Evolutionary conservation across 257 asterid genomes (phyloP).

Genomic region (Galeopsis tetrahit): DNA sequence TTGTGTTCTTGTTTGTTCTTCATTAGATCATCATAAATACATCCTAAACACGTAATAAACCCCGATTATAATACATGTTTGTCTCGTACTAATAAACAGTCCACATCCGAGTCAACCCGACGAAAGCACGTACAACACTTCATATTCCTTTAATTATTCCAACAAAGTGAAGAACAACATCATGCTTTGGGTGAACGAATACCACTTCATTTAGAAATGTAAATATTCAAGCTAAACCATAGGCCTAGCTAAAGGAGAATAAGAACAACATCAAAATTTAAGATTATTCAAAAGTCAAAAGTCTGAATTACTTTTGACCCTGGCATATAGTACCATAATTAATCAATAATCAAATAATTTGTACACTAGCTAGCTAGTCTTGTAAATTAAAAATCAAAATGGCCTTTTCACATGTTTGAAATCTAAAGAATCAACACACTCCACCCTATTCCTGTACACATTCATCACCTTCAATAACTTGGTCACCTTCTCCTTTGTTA

Average conservation of each 20-base stretch:
- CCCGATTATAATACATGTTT: no score
- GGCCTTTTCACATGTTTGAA: slow-evolving; percentile 52
- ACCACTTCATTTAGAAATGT: slow-evolving; percentile 7
- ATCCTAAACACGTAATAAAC: no score
- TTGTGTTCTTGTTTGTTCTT: no score
- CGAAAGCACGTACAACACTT: no score
- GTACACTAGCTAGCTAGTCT: background rate
- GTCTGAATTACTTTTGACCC: background rate
- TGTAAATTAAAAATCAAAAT: slow-evolving; percentile 34
- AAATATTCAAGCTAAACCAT: background rate
- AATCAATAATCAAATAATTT: background rate
- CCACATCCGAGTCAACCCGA: no score
- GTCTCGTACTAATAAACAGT: no score
- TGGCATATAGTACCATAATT: background rate
- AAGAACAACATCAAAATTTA: background rate
- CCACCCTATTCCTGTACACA: slow-evolving; percentile 12
- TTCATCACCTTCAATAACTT: slow-evolving; percentile 47
- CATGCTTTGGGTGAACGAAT: background rate
- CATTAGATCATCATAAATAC: no score
- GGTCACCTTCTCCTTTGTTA: slow-evolving; percentile 53
- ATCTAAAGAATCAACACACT: slow-evolving; percentile 56
- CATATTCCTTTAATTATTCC: no score
- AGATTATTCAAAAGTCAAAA: background rate
- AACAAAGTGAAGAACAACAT: background rate
- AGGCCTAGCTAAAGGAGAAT: no score